A percentile compares a stretch with the other conserved stretches of the same genome.
Evolutionary conservation across 2,329 filamentous ascomycete genomes (phyloP).

Genomic region (Apiospora kogelbergensis): DNA sequence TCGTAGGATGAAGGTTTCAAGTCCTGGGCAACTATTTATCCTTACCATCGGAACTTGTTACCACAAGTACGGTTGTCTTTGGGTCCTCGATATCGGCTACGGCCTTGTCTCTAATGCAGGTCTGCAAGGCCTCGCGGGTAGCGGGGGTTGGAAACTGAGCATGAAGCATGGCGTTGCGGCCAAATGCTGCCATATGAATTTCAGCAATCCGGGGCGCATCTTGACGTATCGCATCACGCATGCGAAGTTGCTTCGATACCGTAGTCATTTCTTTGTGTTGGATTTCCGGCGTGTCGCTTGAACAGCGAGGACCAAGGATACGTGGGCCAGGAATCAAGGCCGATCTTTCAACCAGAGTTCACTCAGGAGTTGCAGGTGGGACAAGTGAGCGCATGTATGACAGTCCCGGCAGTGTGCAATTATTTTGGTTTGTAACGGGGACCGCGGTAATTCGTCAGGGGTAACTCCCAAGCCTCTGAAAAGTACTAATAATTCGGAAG

Average conservation of each 20-base stretch:
- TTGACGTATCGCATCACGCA: neutral
- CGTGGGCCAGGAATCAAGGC: too few species aligned
- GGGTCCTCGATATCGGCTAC: conserved; percentile 24
- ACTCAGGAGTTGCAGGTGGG: too few species aligned
- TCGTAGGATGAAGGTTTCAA: neutral
- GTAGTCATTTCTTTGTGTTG: neutral
- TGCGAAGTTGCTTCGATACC: neutral
- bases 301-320: too few species aligned
- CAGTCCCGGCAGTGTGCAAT: too few species aligned
- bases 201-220: conserved; percentile 28
- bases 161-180: conserved; percentile 24
- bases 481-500: too few species aligned
- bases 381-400: too few species aligned
- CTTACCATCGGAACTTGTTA: conserved; percentile 12
- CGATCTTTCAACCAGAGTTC: too few species aligned
- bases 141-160: conserved; percentile 23
- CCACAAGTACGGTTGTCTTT: conserved; percentile 22
- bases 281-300: neutral
- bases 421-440: too few species aligned
- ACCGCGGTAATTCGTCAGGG: too few species aligned
- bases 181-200: conserved; percentile 27
- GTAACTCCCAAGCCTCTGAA: too few species aligned
- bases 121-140: conserved; percentile 17
- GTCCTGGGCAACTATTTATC: neutral
- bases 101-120: conserved; percentile 20